phyloP scores from a whole-genome alignment of 768 basidiomycete genomes.

The Pisolithus albus region DNA sequence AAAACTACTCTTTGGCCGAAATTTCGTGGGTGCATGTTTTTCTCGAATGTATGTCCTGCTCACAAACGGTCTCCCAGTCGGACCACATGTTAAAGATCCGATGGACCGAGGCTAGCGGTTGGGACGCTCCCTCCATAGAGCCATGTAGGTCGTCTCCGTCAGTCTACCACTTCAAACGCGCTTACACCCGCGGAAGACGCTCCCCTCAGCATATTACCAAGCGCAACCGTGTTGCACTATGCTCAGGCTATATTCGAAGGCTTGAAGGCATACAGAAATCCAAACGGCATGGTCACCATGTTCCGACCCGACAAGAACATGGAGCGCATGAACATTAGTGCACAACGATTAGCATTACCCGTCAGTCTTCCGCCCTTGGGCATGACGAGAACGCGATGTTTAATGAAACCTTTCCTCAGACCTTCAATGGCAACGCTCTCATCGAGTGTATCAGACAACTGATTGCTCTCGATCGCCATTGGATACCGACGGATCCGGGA shows the following conservation, averaged over 20 bases:
- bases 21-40: constrained; percentile 50
- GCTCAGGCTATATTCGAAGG: constrained; percentile 90
- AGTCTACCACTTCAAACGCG: background rate
- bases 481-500: constrained; percentile 86
- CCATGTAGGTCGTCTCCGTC: constrained; percentile 55
- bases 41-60: constrained; percentile 3
- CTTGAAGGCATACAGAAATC: constrained; percentile 85
- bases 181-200: constrained; percentile 11
- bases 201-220: constrained; percentile 20
- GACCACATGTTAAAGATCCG: constrained; percentile 82
- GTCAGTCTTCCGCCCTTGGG: constrained; percentile 33
- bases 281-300: constrained; percentile 65
- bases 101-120: constrained; percentile 68
- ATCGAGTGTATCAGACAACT: constrained; percentile 81
- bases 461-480: constrained; percentile 73
- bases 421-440: constrained; percentile 71
- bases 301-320: constrained; percentile 98
- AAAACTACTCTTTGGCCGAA: constrained; percentile 75
- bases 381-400: background rate
- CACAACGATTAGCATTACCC: constrained; percentile 68
- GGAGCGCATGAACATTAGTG: constrained; percentile 88
- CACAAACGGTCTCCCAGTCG: constrained; percentile 38
- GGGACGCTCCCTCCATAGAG: constrained; percentile 75
- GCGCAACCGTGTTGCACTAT: constrained; percentile 82
- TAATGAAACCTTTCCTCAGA: constrained; percentile 33